Conservation (phyloP, 2,329 filamentous ascomycete species). For the Aspergillus cejpii region DNA sequence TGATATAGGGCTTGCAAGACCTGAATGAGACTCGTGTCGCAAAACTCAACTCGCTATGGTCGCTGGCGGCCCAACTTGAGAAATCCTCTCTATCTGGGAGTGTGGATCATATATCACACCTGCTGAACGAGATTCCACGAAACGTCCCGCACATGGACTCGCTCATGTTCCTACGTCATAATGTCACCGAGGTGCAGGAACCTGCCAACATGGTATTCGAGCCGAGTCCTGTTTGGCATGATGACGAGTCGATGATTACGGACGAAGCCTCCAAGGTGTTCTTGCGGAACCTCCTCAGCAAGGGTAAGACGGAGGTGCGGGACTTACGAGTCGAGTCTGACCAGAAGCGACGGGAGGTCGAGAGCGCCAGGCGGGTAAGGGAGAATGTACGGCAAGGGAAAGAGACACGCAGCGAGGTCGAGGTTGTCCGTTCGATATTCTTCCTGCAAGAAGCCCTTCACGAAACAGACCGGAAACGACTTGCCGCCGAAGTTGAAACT, state of each 20-base stretch:
- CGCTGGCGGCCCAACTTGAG: constrained; percentile 70
- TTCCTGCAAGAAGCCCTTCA: constrained; percentile 77
- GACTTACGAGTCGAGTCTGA: constrained; percentile 79
- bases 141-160: constrained; percentile 88
- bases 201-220: constrained; percentile 82
- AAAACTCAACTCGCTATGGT: constrained; percentile 82
- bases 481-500: constrained; percentile 88
- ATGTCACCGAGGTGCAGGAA: constrained; percentile 73
- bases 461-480: constrained; percentile 70
- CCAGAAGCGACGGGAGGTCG: constrained; percentile 77
- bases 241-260: constrained; percentile 77
- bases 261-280: constrained; percentile 86
- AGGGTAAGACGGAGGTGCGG: constrained; percentile 76
- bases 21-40: constrained; percentile 80
- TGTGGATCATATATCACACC: constrained; percentile 62
- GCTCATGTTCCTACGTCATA: constrained; percentile 97
- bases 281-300: constrained; percentile 81
- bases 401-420: constrained; percentile 82
- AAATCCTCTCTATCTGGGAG: constrained; percentile 69
- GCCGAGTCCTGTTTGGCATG: constrained; percentile 93
- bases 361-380: constrained; percentile 65
- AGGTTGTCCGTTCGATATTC: constrained; percentile 77
- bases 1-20: constrained; percentile 64
- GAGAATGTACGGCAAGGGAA: constrained; percentile 72
- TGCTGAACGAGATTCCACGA: constrained; percentile 73